A percentile compares a stretch with the other conserved stretches of the same genome.
Conservation (phyloP, 2,329 filamentous ascomycete species). For the Cadophora sp. region DNA sequence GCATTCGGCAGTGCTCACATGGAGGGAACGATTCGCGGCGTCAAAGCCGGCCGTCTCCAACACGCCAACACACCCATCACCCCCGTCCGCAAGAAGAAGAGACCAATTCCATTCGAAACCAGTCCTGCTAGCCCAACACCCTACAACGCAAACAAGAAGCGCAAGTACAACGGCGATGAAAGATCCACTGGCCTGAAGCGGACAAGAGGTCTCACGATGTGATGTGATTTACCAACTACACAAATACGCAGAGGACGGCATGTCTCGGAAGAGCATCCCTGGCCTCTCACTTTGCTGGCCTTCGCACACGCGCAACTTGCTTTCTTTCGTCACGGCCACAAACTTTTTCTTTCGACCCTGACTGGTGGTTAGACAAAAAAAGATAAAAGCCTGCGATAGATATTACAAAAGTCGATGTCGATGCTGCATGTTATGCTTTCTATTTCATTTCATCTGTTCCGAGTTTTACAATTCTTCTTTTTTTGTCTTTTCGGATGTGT, state of each 20-base stretch:
- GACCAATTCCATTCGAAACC: conserved; percentile 24
- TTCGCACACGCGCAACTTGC: neutral
- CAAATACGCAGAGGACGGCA: conserved; percentile 21
- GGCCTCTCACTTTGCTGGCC: conserved; percentile 2
- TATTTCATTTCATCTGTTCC: neutral
- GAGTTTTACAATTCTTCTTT: neutral
- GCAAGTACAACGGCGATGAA: conserved; percentile 39
- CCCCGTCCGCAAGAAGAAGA: conserved; percentile 59
- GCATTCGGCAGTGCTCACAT: conserved; percentile 66
- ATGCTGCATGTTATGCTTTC: neutral
- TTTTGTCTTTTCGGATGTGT: neutral
- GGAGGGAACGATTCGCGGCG: conserved; percentile 65
- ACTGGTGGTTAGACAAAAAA: conserved; percentile 12
- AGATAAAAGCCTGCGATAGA: neutral
- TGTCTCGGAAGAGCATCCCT: conserved; percentile 20
- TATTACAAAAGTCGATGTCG: neutral
- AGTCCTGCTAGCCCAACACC: conserved; percentile 40
- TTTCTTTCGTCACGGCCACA: neutral
- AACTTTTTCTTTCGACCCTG: neutral
- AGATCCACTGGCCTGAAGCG: conserved; percentile 37
- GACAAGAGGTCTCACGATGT: conserved; percentile 34
- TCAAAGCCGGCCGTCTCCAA: conserved; percentile 69
- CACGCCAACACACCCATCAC: conserved; percentile 73
- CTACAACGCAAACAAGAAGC: conserved; percentile 35
- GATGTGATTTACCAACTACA: neutral